These are phyloP conservation scores for Magnusiomyces ingens DNA, from an alignment of 1,139 yeast species.

Conservation along the genomic window DNA sequence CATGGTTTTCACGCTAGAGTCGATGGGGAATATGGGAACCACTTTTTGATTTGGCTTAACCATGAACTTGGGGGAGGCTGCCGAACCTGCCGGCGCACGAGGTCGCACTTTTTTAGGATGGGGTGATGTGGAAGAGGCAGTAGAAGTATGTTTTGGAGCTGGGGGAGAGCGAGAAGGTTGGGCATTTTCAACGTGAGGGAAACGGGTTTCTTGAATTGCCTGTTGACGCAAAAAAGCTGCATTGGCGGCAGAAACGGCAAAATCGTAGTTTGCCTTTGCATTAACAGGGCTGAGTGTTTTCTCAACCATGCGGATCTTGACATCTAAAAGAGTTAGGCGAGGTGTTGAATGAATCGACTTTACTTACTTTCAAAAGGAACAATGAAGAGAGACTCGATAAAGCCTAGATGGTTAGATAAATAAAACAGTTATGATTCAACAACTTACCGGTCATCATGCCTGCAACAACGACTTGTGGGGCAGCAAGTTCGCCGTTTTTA, in stretches of 20 bases:
- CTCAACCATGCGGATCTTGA: slow-evolving; percentile 82
- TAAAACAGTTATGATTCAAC: neutral
- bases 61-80: neutral
- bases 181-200: neutral
- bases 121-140: neutral
- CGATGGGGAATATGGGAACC: slow-evolving; percentile 14
- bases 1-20: slow-evolving; percentile 23
- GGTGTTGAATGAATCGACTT: neutral
- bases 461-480: slow-evolving; percentile 49
- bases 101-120: neutral
- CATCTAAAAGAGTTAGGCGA: slow-evolving; percentile 27
- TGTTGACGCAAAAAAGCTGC: slow-evolving; percentile 1
- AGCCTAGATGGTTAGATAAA: slow-evolving; percentile 19
- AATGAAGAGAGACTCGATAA: slow-evolving; percentile 70
- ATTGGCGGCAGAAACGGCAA: slow-evolving; percentile 5
- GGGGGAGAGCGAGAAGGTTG: neutral
- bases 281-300: slow-evolving; percentile 16
- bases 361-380: slow-evolving; percentile 73
- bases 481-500: slow-evolving; percentile 25
- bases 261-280: slow-evolving; percentile 2
- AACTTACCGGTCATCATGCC: slow-evolving; percentile 69
- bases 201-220: neutral
- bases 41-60: slow-evolving; percentile 11
- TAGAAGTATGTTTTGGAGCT: neutral
- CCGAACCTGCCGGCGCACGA: slow-evolving; percentile 1